Base-by-base conservation (phyloP, 768 basidiomycete species). In the Suillus lakei region DNA sequence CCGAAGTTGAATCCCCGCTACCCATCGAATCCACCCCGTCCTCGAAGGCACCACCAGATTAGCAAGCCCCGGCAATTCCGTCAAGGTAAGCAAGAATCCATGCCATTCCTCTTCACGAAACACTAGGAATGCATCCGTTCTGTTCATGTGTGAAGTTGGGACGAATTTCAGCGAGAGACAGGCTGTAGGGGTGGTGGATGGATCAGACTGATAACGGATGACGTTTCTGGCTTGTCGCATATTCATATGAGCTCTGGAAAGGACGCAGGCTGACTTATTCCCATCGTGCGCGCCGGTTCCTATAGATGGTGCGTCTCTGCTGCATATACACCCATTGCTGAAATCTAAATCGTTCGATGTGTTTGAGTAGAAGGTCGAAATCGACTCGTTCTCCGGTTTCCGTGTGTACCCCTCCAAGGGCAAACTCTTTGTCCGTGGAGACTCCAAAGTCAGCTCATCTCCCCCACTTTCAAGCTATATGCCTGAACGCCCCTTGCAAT, bases 321-420 rank as follows among this genome's bases (percentile, higher is more conserved):
- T 44, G 36, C 43, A 50, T 30, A 59, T 59, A 12, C 18, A 41
- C 8, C 18, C 10, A 48, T 43, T 4, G 7, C 62, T 38, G 26
- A 61, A 39, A 60, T 63, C 53, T 59, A 28, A 46, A 73, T 61
- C 36, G 16, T 23, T 50, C 7, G 2, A 15, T 46, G 44, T 46
- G 34, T 58, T 76, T 74, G 72, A 73, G 66, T 68, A 93, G 92
- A 98, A 98, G 90, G 90, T 98, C 86, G 97, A 99, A 83, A 92
- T 95, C 84, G 98, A 98, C 86, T 91, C 91, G 66, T 99, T 99
- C 88, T 97, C 96, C 74, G 93, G 94, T 74, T 95, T 85, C 88
- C 91, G 91, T 76, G 96, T 99, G 86, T 99, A 99, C 90, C 97
- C 97, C 71, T 89, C 89, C 82, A 97, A 92, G 91, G 97, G 96